Evolutionary conservation across 768 basidiomycete species (phyloP), one percentile per base, ranked within the genome.

Genomic region (Termitomyces sp.): DNA sequence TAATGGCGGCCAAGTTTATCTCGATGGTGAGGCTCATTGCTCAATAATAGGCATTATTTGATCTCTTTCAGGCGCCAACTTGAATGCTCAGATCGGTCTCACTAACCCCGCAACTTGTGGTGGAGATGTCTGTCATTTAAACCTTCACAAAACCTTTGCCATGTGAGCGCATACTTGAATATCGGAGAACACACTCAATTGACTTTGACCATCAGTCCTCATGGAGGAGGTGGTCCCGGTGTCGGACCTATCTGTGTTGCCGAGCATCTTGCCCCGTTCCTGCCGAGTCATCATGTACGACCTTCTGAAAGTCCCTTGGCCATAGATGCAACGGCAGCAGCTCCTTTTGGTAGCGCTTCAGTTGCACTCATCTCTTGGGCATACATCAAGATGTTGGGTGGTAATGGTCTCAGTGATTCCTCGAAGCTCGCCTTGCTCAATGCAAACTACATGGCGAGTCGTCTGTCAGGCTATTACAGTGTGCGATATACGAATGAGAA

Each of bases 311-410:
- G 86, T 11, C 67, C 76, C n/a, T 71, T 82, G 47, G 84, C 88
- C 1, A 98, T 99, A 58, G 76, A 87, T 29, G 91, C 97, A 6
- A 88, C 98, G 43, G 85, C 96, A 9, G 91, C 91, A 0, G 94
- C 90, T 1, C 97, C 94, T 0, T 98, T 85, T 66, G 96, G 97
- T 42, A 95, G 93, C 60, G 91, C 97, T 3, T 95, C 93, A 7
- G 94, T 99, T 64, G 86, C 91, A 44, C 79, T 95, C 57, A 98
- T 98, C 64, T 98, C 95, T 0, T 98, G 96, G 95, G 96, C 97
- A 12, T 99, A 97, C 71, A 92, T 97, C 80, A 96, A 91, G 76
- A 98, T 99, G 97, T 83, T 99, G n/a, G 97, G 97, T 25, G 96
- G 95, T 7, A 75, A 83, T 52, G 97, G 97, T 7, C 81, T 99